Base-by-base conservation (phyloP, 2,329 filamentous ascomycete species). In the Neopestalotiopsis sp. region DNA sequence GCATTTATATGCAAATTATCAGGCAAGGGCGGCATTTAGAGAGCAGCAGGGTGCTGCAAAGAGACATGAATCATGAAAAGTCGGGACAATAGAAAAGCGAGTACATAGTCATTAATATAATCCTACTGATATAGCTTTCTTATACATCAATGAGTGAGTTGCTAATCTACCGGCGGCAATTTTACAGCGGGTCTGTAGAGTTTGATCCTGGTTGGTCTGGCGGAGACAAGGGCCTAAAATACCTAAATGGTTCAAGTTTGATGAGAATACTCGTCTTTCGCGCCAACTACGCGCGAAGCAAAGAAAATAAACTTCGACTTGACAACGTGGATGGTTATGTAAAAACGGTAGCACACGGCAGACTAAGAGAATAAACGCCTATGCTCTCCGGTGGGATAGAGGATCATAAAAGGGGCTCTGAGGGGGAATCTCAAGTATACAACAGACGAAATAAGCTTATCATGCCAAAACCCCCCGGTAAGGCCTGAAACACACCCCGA, bases 401-500 rank as follows among this genome's bases (percentile, higher is more conserved):
- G 45, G 45, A 52, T 24, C 20, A n/a, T 52, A 52, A 52, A 52
- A 52, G n/a, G 17, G 45, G 24, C 24, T 28, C 24, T 28, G 24
- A 28, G 24, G 45, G 45, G 45, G n/a, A 52, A n/a, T 17, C 17
- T 52, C 45, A 52, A 52, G 20, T 38, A 52, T 52, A 52, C 45
- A 52, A 52, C 45, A 52, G 45, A 52, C 17, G 45, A 52, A 52
- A n/a, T 52, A 52, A 52, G 45, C 45, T 52, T 52, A 52, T 52
- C 45, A n/a, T 52, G 45, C 57, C 57, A 59, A 59, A 58, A 3
- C 49, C 12, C 45, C 57, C 59, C 34, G 32, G 28, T 20, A n/a
- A 30, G 17, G 59, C 59, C 59, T 62, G 59, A 62, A 62, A 62
- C 59, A 62, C 12, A 42, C 59, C 59, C 59, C 32, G 12, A 40